These are phyloP conservation scores for Trichothecium roseum DNA, from an alignment of 2,329 filamentous ascomycete species.

Conservation along the genomic window DNA sequence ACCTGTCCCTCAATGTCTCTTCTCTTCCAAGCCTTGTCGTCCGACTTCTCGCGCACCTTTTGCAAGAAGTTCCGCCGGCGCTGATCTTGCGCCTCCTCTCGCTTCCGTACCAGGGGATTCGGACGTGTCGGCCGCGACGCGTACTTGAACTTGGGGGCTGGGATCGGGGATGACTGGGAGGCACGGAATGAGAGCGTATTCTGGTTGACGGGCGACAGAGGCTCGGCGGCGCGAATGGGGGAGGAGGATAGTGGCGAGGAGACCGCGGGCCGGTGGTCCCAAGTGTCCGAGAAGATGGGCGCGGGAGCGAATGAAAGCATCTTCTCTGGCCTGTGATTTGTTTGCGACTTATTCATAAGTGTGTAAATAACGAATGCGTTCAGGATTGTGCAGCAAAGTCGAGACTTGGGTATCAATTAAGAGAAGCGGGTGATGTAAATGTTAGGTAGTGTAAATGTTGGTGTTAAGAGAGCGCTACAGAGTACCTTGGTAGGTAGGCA, in stretches of 20 bases:
- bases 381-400: neutral
- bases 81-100: constrained; percentile 53
- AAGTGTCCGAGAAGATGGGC: constrained; percentile 32
- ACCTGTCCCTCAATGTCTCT: constrained; percentile 51
- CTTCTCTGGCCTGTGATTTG: constrained; percentile 6
- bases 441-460: too few species aligned
- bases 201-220: constrained; percentile 30
- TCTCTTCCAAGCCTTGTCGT: constrained; percentile 49
- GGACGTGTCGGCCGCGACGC: constrained; percentile 45
- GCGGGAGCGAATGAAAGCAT: constrained; percentile 32
- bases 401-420: neutral
- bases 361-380: constrained; percentile 2
- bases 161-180: constrained; percentile 34
- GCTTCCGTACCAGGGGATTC: constrained; percentile 51
- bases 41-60: constrained; percentile 49
- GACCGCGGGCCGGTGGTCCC: constrained; percentile 34
- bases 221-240: constrained; percentile 41
- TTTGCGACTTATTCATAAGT: constrained; percentile 3
- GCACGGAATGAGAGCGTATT: constrained; percentile 31
- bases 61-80: constrained; percentile 60
- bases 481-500: too few species aligned
- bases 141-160: constrained; percentile 34
- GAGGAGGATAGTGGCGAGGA: constrained; percentile 51
- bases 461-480: too few species aligned
- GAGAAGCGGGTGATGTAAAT: neutral